Conservation (phyloP, 1,139 yeast genomes). For the Petasospora fabianii region DNA sequence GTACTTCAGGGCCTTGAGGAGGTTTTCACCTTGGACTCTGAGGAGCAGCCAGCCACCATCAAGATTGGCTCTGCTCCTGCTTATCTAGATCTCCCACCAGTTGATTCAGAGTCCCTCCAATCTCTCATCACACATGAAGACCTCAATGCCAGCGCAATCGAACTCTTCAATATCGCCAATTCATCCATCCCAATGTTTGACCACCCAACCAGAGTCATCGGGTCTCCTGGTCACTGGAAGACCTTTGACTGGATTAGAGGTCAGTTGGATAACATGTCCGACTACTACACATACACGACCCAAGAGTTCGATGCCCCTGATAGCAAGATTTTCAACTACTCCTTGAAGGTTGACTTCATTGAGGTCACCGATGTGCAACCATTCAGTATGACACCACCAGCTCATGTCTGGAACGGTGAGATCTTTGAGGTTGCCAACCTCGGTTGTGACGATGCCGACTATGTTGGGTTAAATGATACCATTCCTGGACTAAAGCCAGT, state of each 20-base stretch:
- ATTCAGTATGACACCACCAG: conserved; percentile 77
- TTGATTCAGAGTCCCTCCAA: conserved; percentile 66
- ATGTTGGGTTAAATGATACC: conserved; percentile 22
- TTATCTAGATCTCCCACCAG: conserved; percentile 33
- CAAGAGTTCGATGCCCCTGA: conserved; percentile 72
- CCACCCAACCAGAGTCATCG: conserved; percentile 91
- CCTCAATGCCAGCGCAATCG: conserved; percentile 59
- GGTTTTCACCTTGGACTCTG: conserved; percentile 3
- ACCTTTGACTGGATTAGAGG: conserved; percentile 65
- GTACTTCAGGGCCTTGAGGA: conserved; percentile 10
- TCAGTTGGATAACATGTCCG: conserved; percentile 53
- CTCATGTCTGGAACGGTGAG: conserved; percentile 62
- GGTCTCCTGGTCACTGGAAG: conserved; percentile 83
- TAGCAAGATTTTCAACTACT: conserved; percentile 55
- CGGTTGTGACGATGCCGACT: conserved; percentile 72
- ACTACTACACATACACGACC: conserved; percentile 61
- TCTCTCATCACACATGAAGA: conserved; percentile 53
- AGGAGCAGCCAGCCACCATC: conserved; percentile 1
- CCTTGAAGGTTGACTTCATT: conserved; percentile 50
- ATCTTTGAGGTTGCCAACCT: conserved; percentile 53
- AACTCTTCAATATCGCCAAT: conserved; percentile 60
- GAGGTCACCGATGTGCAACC: conserved; percentile 45
- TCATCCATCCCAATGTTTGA: conserved; percentile 54
- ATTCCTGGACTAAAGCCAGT: conserved; percentile 31
- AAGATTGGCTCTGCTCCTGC: no score